Evolutionary conservation across 225 moss, liverwort and hornwort species (phyloP), one percentile per base, ranked within the genome.

Genomic region (Neckera pumila): DNA sequence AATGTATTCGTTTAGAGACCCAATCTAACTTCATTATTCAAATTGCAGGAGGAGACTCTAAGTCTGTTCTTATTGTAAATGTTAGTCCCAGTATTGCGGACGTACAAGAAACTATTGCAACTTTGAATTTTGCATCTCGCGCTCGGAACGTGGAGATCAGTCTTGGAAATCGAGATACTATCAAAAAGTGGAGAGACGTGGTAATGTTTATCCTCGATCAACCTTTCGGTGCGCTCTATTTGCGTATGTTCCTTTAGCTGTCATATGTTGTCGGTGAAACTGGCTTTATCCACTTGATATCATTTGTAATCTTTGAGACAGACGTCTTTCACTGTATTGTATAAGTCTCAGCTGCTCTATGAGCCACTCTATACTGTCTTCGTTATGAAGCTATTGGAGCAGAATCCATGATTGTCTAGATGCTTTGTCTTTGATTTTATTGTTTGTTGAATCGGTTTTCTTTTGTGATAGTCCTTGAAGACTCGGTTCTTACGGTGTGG

Each of bases 41-140:
- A 79, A 78, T 81, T 85, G 88, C 93, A 95, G 95, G 98, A 65
- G 98, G 95, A 74, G 96, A 96, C 43, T 94, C 96, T 56, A 97
- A 97, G 88, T 93, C 96, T n/a, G 89, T 99, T 33, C 91, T 99
- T 78, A 88, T 99, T 80, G 95, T 95, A 86, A 96, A 96, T 76
- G 92, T 95, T 65, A 96, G 93, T 88, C 96, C 98, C 16, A 95
- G 95, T 82, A 88, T 87, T 66, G 83, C 87, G 80, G 97, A 99
- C 84, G 87, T 93, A 69, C 96, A 95, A 86, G 98, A 99, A 89
- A 97, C 96, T 28, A 89, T 97, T 62, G 93, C 96, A 77, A 87
- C 96, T 71, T 86, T 97, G 73, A 95, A 94, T 86, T 97, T 96
- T 89, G 96, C 94, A 86, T 89, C 91, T 60, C 95, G 96, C 59